Evolutionary conservation across 164 flowering plant genomes (phyloP).

Genomic region (Nelumbo lutea): DNA sequence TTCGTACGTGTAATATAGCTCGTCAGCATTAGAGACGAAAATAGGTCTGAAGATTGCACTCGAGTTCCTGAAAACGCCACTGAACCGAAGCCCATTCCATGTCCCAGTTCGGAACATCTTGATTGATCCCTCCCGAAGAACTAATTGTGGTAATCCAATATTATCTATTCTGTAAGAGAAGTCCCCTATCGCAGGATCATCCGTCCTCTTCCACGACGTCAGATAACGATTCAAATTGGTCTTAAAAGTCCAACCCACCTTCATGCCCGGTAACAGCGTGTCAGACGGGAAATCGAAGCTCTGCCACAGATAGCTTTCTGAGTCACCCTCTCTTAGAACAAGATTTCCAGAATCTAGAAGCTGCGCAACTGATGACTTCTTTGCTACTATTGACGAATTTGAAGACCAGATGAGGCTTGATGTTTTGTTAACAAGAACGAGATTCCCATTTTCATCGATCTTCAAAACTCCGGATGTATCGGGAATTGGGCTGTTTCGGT

Average conservation of each 20-base stretch:
- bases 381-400: neutral
- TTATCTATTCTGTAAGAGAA: constrained; percentile 14
- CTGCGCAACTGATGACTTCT: neutral
- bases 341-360: constrained; percentile 13
- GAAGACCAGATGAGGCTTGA: constrained; percentile 3
- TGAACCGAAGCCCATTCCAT: constrained; percentile 15
- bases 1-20: constrained; percentile 6
- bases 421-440: constrained; percentile 1
- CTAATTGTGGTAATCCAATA: constrained; percentile 2
- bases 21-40: neutral
- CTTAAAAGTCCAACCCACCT: constrained; percentile 10
- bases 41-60: neutral
- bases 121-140: neutral
- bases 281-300: constrained; percentile 11
- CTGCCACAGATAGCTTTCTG: constrained; percentile 4
- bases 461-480: constrained; percentile 3
- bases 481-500: neutral
- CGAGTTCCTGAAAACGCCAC: neutral
- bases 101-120: constrained; percentile 11
- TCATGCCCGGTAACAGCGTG: constrained; percentile 25
- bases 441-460: neutral
- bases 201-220: constrained; percentile 29
- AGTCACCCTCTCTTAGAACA: neutral
- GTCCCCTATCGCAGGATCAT: constrained; percentile 31
- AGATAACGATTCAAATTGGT: constrained; percentile 18